A percentile compares a stretch with the other conserved stretches of the same genome.
phyloP scores from a whole-genome alignment of 2,329 filamentous ascomycete species.

The Aspergillus aculeatus region DNA sequence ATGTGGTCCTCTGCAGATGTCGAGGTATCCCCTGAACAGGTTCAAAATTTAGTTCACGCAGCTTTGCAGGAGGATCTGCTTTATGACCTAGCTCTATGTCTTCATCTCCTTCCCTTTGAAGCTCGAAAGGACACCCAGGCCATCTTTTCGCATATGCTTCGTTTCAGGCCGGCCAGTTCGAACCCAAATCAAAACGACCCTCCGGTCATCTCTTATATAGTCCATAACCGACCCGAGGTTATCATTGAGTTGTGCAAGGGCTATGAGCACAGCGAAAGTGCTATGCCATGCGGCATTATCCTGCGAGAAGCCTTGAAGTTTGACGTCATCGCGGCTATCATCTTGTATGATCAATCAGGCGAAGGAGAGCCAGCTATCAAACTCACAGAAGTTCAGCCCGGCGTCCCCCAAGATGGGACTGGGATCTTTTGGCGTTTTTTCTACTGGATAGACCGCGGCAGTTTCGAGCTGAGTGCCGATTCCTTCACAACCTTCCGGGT shows the following conservation, averaged over 20 bases:
- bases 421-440: constrained; percentile 98
- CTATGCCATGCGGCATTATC: constrained; percentile 85
- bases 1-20: constrained; percentile 58
- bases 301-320: constrained; percentile 87
- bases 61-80: constrained; percentile 89
- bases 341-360: constrained; percentile 85
- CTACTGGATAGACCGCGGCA: constrained; percentile 92
- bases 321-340: constrained; percentile 84
- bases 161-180: constrained; percentile 71
- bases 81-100: constrained; percentile 74
- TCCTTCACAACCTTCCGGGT: constrained; percentile 97
- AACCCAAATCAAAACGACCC: constrained; percentile 66
- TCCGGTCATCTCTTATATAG: constrained; percentile 82
- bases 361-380: constrained; percentile 73
- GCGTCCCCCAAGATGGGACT: constrained; percentile 70
- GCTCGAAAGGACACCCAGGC: constrained; percentile 93
- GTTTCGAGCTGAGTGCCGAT: constrained; percentile 94
- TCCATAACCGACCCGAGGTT: constrained; percentile 81
- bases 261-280: constrained; percentile 86
- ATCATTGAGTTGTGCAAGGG: constrained; percentile 84
- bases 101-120: constrained; percentile 88
- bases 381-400: constrained; percentile 73
- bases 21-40: constrained; percentile 82
- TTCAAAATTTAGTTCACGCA: constrained; percentile 78
- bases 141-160: constrained; percentile 92